phyloP scores from a whole-genome alignment of 345 rosid species.

The Leavenworthia alabamica region DNA sequence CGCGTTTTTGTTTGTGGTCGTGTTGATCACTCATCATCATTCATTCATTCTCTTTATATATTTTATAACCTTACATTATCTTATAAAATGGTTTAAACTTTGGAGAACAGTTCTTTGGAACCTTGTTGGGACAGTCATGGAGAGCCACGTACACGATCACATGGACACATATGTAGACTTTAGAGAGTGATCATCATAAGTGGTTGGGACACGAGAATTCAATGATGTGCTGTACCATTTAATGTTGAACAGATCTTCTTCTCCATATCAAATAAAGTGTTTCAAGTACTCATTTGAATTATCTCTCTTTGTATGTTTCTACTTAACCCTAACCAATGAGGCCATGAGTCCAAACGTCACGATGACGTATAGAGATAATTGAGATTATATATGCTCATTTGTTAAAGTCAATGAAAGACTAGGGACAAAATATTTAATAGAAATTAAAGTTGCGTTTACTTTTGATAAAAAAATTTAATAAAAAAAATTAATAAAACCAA shows the following conservation, averaged over 20 bases:
- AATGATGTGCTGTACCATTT: conserved; percentile 8
- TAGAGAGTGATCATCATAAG: background rate
- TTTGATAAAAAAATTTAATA: background rate
- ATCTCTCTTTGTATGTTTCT: background rate
- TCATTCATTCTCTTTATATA: background rate
- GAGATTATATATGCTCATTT: background rate
- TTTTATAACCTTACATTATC: background rate
- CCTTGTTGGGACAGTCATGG: background rate
- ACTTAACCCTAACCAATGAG: background rate
- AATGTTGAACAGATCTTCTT: conserved; percentile 7
- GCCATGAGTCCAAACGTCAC: too few species aligned
- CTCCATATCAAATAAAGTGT: background rate
- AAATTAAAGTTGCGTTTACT: background rate
- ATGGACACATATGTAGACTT: background rate
- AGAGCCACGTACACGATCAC: conserved; percentile 19
- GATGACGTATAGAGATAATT: background rate
- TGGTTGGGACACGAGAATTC: conserved; percentile 19
- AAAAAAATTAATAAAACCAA: background rate
- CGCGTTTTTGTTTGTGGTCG: conserved; percentile 25
- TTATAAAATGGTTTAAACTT: background rate
- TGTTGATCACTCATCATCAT: conserved; percentile 7
- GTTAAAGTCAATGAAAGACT: background rate
- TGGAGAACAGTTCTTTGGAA: background rate
- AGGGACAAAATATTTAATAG: background rate
- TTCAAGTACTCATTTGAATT: background rate